These are phyloP conservation scores for Acanthamoeba triangularis DNA, from an alignment of 208 protist genomes.

Conservation along the genomic window DNA sequence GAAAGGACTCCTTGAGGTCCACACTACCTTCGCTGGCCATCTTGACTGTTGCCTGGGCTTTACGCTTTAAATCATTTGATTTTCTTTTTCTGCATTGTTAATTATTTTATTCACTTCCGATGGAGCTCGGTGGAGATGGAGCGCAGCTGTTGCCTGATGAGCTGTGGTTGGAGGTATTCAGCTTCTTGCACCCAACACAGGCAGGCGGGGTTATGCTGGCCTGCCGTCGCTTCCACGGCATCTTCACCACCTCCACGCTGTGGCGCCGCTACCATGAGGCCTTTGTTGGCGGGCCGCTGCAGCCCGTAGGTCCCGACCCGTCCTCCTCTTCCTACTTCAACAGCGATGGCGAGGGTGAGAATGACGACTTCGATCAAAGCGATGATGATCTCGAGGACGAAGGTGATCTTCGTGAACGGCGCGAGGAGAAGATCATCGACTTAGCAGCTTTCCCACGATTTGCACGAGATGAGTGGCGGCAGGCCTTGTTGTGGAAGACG, in stretches of 20 bases:
- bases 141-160: slow-evolving; percentile 1
- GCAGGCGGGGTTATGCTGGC: background rate
- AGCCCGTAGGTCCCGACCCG: background rate
- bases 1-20: background rate
- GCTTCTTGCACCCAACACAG: background rate
- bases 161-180: slow-evolving; percentile 10
- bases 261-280: background rate
- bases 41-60: too few species aligned
- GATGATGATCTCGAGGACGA: background rate
- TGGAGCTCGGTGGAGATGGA: background rate
- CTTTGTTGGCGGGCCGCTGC: background rate
- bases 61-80: too few species aligned
- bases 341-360: too few species aligned
- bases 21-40: background rate
- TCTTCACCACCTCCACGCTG: background rate
- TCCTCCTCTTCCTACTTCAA: background rate
- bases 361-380: too few species aligned
- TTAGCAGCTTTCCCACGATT: background rate
- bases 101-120: too few species aligned
- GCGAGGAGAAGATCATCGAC: background rate
- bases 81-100: background rate
- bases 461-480: background rate
- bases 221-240: background rate
- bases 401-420: background rate
- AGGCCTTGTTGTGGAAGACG: background rate